Conservation (phyloP, 1,139 yeast genomes). For the Wickerhamiella infanticola region DNA sequence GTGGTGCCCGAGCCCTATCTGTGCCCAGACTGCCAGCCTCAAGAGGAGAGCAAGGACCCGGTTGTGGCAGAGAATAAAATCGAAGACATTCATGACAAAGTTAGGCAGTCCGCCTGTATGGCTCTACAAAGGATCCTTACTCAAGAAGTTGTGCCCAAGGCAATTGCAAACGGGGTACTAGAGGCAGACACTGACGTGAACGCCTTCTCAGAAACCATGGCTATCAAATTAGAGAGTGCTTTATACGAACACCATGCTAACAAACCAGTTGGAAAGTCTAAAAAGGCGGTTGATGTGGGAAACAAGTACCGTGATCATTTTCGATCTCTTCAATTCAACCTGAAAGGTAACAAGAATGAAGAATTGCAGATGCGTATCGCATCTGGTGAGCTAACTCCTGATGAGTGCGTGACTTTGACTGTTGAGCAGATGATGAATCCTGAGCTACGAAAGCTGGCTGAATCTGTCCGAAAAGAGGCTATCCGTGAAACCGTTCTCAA, state of each 20-base stretch:
- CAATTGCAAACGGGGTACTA: constrained; percentile 1
- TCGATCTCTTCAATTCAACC: constrained; percentile 38
- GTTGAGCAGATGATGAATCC: constrained; percentile 57
- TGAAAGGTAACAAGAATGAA: constrained; percentile 37
- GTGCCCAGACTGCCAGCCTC: constrained; percentile 33
- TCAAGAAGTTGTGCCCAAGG: constrained; percentile 3
- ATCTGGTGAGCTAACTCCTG: constrained; percentile 32
- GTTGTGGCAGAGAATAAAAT: constrained; percentile 4
- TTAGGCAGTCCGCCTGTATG: constrained; percentile 9
- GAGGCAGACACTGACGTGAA: not conserved
- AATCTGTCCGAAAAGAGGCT: constrained; percentile 53
- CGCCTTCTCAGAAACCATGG: constrained; percentile 22
- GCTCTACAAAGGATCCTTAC: constrained; percentile 6
- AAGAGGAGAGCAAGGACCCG: constrained; percentile 11
- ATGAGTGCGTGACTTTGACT: constrained; percentile 40
- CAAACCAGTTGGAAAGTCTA: constrained; percentile 7
- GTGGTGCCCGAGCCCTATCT: constrained; percentile 33
- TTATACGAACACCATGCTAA: constrained; percentile 27
- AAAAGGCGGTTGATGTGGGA: constrained; percentile 25
- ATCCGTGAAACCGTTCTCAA: constrained; percentile 49
- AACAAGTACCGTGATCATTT: constrained; percentile 38
- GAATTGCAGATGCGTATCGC: constrained; percentile 34
- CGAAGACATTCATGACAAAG: constrained; percentile 5
- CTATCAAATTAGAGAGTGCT: constrained; percentile 28
- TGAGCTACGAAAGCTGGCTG: constrained; percentile 55